Evolutionary conservation across 2,329 filamentous ascomycete species (phyloP).

Genomic region (Trichoderma sp.): DNA sequence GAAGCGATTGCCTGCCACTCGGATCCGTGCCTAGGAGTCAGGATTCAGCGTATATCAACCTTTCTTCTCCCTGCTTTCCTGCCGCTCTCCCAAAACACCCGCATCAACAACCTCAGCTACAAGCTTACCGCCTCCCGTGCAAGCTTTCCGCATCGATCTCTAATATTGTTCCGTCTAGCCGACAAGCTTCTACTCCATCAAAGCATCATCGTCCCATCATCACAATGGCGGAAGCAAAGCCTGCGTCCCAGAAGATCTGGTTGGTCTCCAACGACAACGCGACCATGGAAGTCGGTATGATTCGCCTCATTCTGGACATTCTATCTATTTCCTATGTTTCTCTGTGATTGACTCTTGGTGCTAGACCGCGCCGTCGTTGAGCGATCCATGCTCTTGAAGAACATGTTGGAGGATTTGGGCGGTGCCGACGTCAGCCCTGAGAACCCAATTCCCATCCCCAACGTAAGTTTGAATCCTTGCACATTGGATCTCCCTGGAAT

Average conservation of each 20-base stretch:
- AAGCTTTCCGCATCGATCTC: background rate
- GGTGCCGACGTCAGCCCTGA: constrained; percentile 51
- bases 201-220: constrained; percentile 12
- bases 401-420: constrained; percentile 93
- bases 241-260: constrained; percentile 42
- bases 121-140: background rate
- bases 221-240: constrained; percentile 39
- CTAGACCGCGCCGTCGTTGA: constrained; percentile 80
- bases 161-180: background rate
- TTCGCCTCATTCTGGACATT: background rate
- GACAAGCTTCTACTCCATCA: background rate
- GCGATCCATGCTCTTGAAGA: constrained; percentile 94
- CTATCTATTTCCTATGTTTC: background rate
- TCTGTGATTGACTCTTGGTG: background rate
- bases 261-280: constrained; percentile 53
- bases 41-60: constrained; percentile 1
- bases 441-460: constrained; percentile 84
- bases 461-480: constrained; percentile 49
- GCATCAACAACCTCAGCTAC: background rate
- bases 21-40: background rate
- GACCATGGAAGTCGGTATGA: constrained; percentile 48
- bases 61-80: background rate
- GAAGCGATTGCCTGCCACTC: constrained; percentile 3
- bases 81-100: background rate
- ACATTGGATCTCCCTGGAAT: constrained; percentile 9